These are phyloP conservation scores for Acacia acuminata DNA, from an alignment of 306 rosid species.

Conservation along the genomic window DNA sequence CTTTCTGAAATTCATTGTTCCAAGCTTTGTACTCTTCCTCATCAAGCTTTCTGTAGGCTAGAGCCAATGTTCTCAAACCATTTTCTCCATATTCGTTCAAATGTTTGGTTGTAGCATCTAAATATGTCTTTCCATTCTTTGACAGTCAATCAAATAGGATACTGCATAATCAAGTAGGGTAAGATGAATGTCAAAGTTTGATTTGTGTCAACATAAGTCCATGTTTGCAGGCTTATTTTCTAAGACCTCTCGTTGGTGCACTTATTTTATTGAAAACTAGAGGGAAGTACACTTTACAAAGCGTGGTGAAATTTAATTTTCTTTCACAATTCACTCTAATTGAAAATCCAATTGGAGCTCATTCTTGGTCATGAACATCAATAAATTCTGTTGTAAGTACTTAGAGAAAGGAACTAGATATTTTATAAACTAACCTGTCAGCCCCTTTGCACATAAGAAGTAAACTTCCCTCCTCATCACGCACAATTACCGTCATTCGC, in stretches of 20 bases:
- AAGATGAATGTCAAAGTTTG: conserved; percentile 30
- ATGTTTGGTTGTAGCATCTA: conserved; percentile 74
- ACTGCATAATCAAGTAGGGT: conserved; percentile 52
- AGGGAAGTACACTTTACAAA: conserved; percentile 13
- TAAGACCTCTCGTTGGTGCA: conserved; percentile 2
- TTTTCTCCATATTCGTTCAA: conserved; percentile 94
- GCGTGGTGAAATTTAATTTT: conserved; percentile 13
- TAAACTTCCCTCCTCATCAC: conserved; percentile 75
- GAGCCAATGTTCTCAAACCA: conserved; percentile 91
- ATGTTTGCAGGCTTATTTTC: conserved; percentile 17
- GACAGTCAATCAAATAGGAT: conserved; percentile 85
- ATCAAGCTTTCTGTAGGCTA: conserved; percentile 80
- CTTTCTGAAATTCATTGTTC: conserved; percentile 84
- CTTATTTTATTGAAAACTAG: conserved; percentile 15
- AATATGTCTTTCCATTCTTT: conserved; percentile 72
- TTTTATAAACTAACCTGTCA: conserved; percentile 76
- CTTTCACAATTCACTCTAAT: conserved; percentile 1
- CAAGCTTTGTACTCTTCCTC: conserved; percentile 77
- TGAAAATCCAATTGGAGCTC: conserved; percentile 24
- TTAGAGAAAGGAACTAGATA: conserved; percentile 22
- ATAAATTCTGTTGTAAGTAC: conserved; percentile 8
- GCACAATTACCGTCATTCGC: conserved; percentile 89
- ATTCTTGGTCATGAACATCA: conserved; percentile 21
- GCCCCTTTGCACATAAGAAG: conserved; percentile 96
- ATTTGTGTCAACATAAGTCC: neutral